These are phyloP conservation scores for Blastocystis sp. DNA, from an alignment of 352 stramenopile species.

Conservation along the genomic window DNA sequence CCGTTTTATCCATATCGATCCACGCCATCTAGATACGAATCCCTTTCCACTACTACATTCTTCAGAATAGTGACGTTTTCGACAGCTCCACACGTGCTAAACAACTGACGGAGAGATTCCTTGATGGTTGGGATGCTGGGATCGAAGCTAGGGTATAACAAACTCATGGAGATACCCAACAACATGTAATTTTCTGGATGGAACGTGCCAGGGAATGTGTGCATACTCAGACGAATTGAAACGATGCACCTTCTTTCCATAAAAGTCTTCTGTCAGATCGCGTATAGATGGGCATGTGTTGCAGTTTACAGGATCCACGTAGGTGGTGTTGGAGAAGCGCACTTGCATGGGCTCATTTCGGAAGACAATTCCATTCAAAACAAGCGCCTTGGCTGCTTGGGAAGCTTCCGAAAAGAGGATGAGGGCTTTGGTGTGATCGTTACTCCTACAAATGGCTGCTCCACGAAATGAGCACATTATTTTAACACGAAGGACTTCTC, in stretches of 20 bases:
- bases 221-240: conserved; percentile 48
- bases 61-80: conserved; percentile 45
- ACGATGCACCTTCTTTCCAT: conserved; percentile 52
- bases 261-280: conserved; percentile 52
- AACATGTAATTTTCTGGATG: conserved; percentile 14
- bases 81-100: conserved; percentile 8
- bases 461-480: neutral
- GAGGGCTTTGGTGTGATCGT: conserved; percentile 37
- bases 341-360: neutral
- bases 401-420: conserved; percentile 21
- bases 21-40: conserved; percentile 43
- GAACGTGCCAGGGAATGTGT: conserved; percentile 43
- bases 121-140: conserved; percentile 23
- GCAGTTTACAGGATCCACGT: conserved; percentile 14
- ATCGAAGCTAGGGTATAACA: conserved; percentile 16
- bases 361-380: conserved; percentile 46
- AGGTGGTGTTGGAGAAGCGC: conserved; percentile 39
- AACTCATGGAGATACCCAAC: neutral
- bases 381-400: conserved; percentile 39
- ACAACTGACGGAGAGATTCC: neutral
- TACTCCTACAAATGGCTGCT: neutral
- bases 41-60: no score
- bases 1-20: conserved; percentile 36
- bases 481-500: conserved; percentile 47
- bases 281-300: conserved; percentile 52